Evolutionary conservation across 805 yeast species (phyloP).

Genomic region (Yueomyces sp.): DNA sequence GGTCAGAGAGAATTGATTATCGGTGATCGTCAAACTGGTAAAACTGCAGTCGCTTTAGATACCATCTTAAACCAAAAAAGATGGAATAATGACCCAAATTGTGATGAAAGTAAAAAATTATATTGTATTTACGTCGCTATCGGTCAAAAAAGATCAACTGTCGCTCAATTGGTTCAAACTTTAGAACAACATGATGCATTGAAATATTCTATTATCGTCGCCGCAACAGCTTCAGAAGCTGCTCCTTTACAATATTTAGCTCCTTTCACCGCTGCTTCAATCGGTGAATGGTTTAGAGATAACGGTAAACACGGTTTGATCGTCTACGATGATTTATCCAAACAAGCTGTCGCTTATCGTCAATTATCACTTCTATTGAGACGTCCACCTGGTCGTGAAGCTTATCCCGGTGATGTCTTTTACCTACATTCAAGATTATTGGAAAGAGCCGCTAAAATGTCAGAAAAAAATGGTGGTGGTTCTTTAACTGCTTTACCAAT

Average conservation of each 20-base stretch:
- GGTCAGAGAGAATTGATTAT: slow-evolving; percentile 99
- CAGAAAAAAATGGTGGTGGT: slow-evolving; percentile 80
- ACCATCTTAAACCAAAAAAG: slow-evolving; percentile 98
- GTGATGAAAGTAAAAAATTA: slow-evolving; percentile 90
- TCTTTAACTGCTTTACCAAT: slow-evolving; percentile 92
- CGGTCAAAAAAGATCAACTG: slow-evolving; percentile 99
- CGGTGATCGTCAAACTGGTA: slow-evolving; percentile 99
- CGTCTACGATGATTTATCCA: slow-evolving; percentile 94
- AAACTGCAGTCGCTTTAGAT: slow-evolving; percentile 98
- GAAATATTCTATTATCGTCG: slow-evolving; percentile 94
- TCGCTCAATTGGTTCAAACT: slow-evolving; percentile 98
- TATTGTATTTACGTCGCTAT: slow-evolving; percentile 99
- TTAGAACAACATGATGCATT: slow-evolving; percentile 96
- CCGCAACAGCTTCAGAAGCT: slow-evolving; percentile 99
- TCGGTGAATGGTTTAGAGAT: slow-evolving; percentile 99
- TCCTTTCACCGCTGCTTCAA: slow-evolving; percentile 99
- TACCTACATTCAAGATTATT: slow-evolving; percentile 89
- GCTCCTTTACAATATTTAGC: slow-evolving; percentile 99
- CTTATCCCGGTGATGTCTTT: slow-evolving; percentile 95
- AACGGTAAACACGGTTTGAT: slow-evolving; percentile 96
- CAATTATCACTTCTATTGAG: slow-evolving; percentile 62
- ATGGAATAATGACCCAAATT: slow-evolving; percentile 72
- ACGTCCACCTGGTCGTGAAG: slow-evolving; percentile 92
- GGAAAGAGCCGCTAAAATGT: slow-evolving; percentile 75
- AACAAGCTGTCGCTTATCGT: slow-evolving; percentile 99